Conservation (phyloP, 768 basidiomycete species). For the Strobilomyces echinocephalus region DNA sequence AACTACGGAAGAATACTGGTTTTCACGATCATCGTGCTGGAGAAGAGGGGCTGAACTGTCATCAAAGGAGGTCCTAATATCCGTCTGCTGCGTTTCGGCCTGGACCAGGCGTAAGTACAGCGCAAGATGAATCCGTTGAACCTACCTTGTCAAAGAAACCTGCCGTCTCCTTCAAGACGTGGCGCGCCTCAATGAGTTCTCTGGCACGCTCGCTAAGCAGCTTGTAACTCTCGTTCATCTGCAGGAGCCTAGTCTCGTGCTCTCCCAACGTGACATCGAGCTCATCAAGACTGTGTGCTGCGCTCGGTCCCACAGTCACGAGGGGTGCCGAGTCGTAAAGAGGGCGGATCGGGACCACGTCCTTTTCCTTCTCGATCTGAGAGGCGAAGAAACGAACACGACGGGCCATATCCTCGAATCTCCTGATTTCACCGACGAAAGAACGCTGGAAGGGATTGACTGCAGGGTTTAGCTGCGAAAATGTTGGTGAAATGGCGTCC, state of each 20-base stretch:
- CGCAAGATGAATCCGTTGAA: constrained; percentile 1
- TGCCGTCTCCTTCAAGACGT: constrained; percentile 92
- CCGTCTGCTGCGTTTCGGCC: constrained; percentile 75
- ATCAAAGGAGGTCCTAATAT: constrained; percentile 86
- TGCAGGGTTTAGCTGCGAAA: constrained; percentile 76
- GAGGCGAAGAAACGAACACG: constrained; percentile 84
- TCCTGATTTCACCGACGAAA: constrained; percentile 92
- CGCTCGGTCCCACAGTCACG: constrained; percentile 86
- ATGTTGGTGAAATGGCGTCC: constrained; percentile 2
- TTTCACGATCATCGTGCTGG: constrained; percentile 84
- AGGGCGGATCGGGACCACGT: constrained; percentile 76
- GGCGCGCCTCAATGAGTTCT: constrained; percentile 89
- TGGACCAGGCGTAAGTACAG: constrained; percentile 28
- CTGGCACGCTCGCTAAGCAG: constrained; percentile 77
- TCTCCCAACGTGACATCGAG: constrained; percentile 82
- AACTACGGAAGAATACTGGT: constrained; percentile 46
- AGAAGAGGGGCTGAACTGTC: constrained; percentile 88
- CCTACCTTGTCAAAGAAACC: constrained; percentile 88
- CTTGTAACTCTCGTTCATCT: constrained; percentile 95
- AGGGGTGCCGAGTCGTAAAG: constrained; percentile 83
- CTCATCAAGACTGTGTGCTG: constrained; percentile 90
- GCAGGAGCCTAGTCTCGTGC: constrained; percentile 75
- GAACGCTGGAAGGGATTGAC: constrained; percentile 98
- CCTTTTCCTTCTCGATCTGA: constrained; percentile 84
- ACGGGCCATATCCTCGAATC: constrained; percentile 94